Conservation (phyloP, 371 early-diverging fungal species). For the Choanephora cucurbitarum region DNA sequence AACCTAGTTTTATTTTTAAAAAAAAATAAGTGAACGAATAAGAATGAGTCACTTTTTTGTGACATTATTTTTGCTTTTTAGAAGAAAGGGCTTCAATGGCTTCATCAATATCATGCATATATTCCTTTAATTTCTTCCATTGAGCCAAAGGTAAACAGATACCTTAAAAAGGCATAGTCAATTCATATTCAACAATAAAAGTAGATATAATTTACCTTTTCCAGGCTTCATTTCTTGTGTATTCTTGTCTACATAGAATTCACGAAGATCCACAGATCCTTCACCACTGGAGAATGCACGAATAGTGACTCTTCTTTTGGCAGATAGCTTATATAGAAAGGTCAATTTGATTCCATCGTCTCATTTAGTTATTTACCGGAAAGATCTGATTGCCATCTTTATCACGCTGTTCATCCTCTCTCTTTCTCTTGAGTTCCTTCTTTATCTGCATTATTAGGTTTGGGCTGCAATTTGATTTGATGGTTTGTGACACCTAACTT, state of each 20-base stretch:
- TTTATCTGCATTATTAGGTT: neutral
- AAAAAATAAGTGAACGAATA: neutral
- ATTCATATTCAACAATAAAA: no score
- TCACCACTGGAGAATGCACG: conserved; percentile 21
- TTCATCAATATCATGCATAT: conserved; percentile 25
- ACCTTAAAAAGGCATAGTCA: no score
- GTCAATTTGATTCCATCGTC: no score
- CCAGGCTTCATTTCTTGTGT: conserved; percentile 24
- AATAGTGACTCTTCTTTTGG: conserved; percentile 26
- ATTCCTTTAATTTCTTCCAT: conserved; percentile 24
- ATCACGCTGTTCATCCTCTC: conserved; percentile 2
- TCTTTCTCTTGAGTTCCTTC: no score
- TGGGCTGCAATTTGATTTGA: neutral
- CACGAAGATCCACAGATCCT: conserved; percentile 27
- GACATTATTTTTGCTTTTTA: conserved; percentile 9
- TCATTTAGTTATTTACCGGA: neutral
- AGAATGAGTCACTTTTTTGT: conserved; percentile 20
- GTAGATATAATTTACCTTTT: no score
- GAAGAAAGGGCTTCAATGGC: conserved; percentile 11
- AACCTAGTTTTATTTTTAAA: no score
- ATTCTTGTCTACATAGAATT: conserved; percentile 22
- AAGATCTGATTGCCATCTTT: conserved; percentile 3
- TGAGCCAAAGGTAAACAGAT: conserved; percentile 30
- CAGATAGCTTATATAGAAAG: conserved; percentile 21
- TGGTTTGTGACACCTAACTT: neutral